Conservation (phyloP, 495 filamentous ascomycete species). For the Amniculicola lignicola region DNA sequence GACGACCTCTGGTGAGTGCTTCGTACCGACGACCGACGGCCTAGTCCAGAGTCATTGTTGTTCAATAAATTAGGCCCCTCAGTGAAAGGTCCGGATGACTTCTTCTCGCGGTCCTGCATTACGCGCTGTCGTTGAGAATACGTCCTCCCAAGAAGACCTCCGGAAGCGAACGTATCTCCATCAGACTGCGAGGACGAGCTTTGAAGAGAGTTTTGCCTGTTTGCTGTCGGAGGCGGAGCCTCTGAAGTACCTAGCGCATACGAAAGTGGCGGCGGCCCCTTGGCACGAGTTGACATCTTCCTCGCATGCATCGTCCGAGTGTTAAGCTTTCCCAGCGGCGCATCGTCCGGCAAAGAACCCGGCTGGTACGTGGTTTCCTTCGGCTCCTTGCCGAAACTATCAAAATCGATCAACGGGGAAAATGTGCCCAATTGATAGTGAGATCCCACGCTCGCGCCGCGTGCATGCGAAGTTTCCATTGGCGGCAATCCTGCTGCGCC, state of each 20-base stretch:
- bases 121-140: slow-evolving; percentile 61
- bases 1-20: slow-evolving; percentile 26
- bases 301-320: slow-evolving; percentile 34
- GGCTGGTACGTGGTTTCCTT: not conserved
- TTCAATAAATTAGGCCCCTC: slow-evolving; percentile 53
- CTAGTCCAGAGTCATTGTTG: slow-evolving; percentile 23
- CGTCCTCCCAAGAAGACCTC: slow-evolving; percentile 59
- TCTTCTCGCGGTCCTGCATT: slow-evolving; percentile 52
- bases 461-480: slow-evolving; percentile 26
- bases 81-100: slow-evolving; percentile 43
- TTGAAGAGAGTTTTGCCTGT: slow-evolving; percentile 14
- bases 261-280: slow-evolving; percentile 44
- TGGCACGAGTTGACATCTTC: slow-evolving; percentile 29
- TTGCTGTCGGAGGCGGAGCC: slow-evolving; percentile 12
- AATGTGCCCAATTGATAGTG: slow-evolving; percentile 56
- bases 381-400: slow-evolving; percentile 38
- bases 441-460: slow-evolving; percentile 34
- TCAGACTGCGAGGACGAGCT: slow-evolving; percentile 35
- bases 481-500: slow-evolving; percentile 41
- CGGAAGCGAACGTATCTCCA: slow-evolving; percentile 52
- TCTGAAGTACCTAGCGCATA: slow-evolving; percentile 27
- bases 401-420: slow-evolving; percentile 54
- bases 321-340: slow-evolving; percentile 6
- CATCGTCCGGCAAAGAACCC: slow-evolving; percentile 13
- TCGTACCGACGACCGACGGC: slow-evolving; percentile 18